phyloP scores from a whole-genome alignment of 2,329 filamentous ascomycete species.

The Phialophora expanda region DNA sequence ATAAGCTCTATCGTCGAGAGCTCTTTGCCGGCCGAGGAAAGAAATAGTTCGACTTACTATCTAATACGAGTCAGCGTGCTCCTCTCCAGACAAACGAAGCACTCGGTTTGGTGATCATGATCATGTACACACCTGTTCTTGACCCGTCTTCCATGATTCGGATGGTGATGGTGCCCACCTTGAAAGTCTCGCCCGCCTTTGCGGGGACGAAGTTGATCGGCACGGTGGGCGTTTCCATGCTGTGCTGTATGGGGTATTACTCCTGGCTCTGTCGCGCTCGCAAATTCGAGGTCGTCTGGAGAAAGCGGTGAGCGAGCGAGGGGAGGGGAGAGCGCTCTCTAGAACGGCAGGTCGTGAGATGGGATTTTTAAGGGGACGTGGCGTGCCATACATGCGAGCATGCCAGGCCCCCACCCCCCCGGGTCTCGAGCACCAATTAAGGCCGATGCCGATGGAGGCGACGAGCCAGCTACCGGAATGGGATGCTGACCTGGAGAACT shows the following conservation, averaged over 20 bases:
- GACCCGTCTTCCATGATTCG: constrained; percentile 60
- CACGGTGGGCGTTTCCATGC: constrained; percentile 33
- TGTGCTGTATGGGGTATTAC: not conserved
- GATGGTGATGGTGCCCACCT: constrained; percentile 57
- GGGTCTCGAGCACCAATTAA: not conserved
- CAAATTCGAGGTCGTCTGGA: not conserved
- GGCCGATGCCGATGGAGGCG: not conserved
- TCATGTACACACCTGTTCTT: constrained; percentile 44
- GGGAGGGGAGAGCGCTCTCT: not conserved
- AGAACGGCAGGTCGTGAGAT: not conserved
- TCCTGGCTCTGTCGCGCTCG: not conserved
- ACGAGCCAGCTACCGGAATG: not conserved
- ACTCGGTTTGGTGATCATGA: not conserved
- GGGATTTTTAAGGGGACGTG: not conserved
- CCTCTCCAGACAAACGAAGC: not conserved
- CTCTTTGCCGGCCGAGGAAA: not conserved
- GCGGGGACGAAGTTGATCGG: constrained; percentile 55
- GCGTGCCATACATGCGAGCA: too few species aligned
- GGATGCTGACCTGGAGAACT: not conserved
- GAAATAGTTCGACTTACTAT: constrained; percentile 2
- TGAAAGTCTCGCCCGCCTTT: constrained; percentile 56
- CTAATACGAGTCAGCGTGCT: not conserved
- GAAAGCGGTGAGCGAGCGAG: too few species aligned
- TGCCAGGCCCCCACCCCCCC: too few species aligned
- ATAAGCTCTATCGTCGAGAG: not conserved